Evolutionary conservation across 1,139 yeast species (phyloP).

Genomic region (Groenewaldozyma auringiensis): DNA sequence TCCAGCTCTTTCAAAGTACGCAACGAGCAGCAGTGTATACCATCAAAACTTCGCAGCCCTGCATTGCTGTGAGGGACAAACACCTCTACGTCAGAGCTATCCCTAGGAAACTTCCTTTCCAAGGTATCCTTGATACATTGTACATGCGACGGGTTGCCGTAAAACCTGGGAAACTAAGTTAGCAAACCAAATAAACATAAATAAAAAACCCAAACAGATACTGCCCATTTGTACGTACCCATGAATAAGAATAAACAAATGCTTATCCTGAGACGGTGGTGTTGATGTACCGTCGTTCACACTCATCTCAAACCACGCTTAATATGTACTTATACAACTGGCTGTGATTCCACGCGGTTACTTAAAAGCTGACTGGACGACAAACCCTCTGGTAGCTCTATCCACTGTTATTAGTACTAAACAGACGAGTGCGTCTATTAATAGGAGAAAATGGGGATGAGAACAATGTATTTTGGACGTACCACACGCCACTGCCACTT

Average conservation of each 20-base stretch:
- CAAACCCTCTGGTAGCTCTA: too few species aligned
- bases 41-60: constrained; percentile 77
- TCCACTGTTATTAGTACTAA: too few species aligned
- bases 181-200: not conserved
- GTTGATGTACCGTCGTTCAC: too few species aligned
- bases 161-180: constrained; percentile 37
- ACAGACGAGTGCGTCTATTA: too few species aligned
- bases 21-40: constrained; percentile 63
- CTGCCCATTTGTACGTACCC: constrained; percentile 38
- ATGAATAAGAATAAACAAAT: constrained; percentile 72
- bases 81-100: constrained; percentile 43
- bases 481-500: too few species aligned
- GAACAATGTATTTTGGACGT: too few species aligned
- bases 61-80: constrained; percentile 66
- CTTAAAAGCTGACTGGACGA: too few species aligned
- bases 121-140: constrained; percentile 49
- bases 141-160: constrained; percentile 81
- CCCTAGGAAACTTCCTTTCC: constrained; percentile 31
- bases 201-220: not conserved
- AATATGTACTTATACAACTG: too few species aligned
- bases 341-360: too few species aligned
- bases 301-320: too few species aligned
- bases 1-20: constrained; percentile 55
- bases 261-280: constrained; percentile 29
- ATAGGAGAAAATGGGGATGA: too few species aligned